Evolutionary conservation across 768 basidiomycete genomes (phyloP), one percentile per base, ranked within the genome.

Genomic region (Tylopilus plumbeoviolaceoides): DNA sequence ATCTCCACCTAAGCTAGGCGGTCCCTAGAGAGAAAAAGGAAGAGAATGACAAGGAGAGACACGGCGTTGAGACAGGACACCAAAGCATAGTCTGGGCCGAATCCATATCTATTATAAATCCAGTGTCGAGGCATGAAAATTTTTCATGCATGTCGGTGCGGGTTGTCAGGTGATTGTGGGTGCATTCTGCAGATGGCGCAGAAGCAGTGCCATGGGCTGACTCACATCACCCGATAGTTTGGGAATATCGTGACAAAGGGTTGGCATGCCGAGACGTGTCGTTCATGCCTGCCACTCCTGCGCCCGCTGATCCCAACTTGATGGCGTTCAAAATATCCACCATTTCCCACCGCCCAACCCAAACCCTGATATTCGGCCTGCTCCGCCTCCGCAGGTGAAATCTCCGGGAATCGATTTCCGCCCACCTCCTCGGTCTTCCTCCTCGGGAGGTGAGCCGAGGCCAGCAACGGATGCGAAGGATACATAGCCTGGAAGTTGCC

Each of bases 401-500:
- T 54, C 43, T 3, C 47, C 9, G 1, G 48, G 18, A 30, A 30
- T 30, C 45, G 69, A 48, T 60, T 57, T 53, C 47, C 64, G 57
- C 51, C 55, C 47, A 62, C 61, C 4, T 59, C 61, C 59, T 48
- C 65, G 68, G 17, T 75, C 76, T 44, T 74, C 72, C 35, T 69
- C 68, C 23, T 75, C 78, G 1, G 81, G 77, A 15, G 85, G 85
- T 20, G 72, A 73, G 1, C 86, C 86, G 8, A 87, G 73, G 21
- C 85, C 85, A 68, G 84, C 84, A 10, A 87, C 77, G 45, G 75
- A 78, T 38, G 82, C 75, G 51, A 87, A 87, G n/a, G 78, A 80
- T 33, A 87, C 82, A 57, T 87, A 87, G 2, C 85, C 85, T 15
- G 80, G 74, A 28, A 82, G 77, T 31, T 75, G 68, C 23, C 73